Percentiles rank a stretch among this genome's conserved stretches.
Evolutionary conservation across 78 protist species (phyloP).

Genomic region (Isochrysis galbana): DNA sequence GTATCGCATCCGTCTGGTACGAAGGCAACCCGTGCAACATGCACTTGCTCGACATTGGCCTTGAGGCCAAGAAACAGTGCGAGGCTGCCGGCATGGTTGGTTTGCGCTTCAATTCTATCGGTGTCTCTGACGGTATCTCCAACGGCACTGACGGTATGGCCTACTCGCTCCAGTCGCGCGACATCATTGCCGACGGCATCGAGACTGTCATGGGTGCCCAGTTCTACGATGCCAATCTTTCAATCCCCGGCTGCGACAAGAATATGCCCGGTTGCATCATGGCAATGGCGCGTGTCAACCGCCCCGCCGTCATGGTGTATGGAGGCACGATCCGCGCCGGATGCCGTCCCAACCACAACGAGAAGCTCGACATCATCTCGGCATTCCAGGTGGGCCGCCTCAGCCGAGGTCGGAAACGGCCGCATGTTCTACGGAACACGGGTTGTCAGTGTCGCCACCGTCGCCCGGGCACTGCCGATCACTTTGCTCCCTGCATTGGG

Average conservation of each 20-base stretch:
- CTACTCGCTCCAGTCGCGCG: constrained; percentile 56
- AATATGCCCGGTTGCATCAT: constrained; percentile 77
- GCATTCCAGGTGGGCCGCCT: constrained; percentile 82
- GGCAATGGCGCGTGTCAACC: constrained; percentile 70
- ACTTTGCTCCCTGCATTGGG: too few species aligned
- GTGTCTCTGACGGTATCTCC: constrained; percentile 77
- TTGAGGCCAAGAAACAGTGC: neutral
- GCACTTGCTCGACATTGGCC: constrained; percentile 62
- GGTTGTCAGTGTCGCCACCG: too few species aligned
- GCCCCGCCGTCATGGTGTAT: constrained; percentile 67
- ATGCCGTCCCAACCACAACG: constrained; percentile 27
- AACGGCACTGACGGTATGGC: constrained; percentile 76
- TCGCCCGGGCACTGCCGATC: too few species aligned
- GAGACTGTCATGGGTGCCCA: constrained; percentile 70
- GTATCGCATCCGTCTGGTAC: constrained; percentile 75
- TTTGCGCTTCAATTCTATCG: constrained; percentile 78
- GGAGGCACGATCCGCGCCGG: constrained; percentile 86
- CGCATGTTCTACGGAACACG: too few species aligned
- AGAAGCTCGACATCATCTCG: constrained; percentile 70
- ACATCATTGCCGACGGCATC: constrained; percentile 68
- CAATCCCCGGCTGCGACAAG: constrained; percentile 79
- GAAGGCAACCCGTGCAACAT: constrained; percentile 78
- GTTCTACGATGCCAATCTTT: constrained; percentile 73
- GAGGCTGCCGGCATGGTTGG: constrained; percentile 59
- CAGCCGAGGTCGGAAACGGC: too few species aligned